A percentile compares a stretch with the other conserved stretches of the same genome.
Conservation (phyloP, 768 basidiomycete genomes). For the Galerina sulciceps region DNA sequence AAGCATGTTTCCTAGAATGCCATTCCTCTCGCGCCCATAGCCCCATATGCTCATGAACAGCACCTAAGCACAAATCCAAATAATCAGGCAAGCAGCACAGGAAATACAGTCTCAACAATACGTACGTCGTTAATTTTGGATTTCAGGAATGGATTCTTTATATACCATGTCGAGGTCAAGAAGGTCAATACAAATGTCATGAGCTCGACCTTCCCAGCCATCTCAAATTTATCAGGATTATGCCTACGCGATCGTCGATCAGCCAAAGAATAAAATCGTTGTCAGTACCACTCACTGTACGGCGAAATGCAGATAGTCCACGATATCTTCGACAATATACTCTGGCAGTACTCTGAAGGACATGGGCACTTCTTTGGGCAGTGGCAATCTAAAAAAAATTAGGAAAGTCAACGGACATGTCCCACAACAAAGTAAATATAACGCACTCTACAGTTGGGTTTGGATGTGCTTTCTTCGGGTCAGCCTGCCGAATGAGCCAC, state of each 20-base stretch:
- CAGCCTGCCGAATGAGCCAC: conserved; percentile 91
- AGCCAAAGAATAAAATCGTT: not conserved
- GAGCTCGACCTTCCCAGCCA: conserved; percentile 85
- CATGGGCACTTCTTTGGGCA: conserved; percentile 85
- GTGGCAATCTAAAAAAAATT: conserved; percentile 64
- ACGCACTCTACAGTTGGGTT: conserved; percentile 67
- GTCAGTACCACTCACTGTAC: conserved; percentile 60
- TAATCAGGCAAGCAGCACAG: not conserved
- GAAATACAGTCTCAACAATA: not conserved
- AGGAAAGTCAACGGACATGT: not conserved
- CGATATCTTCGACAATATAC: conserved; percentile 91
- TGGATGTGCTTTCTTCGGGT: conserved; percentile 81
- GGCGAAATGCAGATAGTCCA: conserved; percentile 86
- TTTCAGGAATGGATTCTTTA: conserved; percentile 98
- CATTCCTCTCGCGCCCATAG: conserved; percentile 66
- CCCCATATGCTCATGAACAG: conserved; percentile 75
- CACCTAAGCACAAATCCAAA: conserved; percentile 45
- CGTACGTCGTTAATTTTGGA: conserved; percentile 92
- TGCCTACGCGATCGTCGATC: conserved; percentile 38
- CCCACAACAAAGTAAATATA: not conserved
- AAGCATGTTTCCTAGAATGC: conserved; percentile 80
- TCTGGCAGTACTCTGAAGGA: conserved; percentile 90
- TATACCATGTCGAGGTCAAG: conserved; percentile 93
- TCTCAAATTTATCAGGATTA: conserved; percentile 79
- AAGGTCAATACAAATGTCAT: conserved; percentile 90